Base-by-base conservation (phyloP, 1,284 basidiomycete genomes). In the Leucoagaricus sp. region DNA sequence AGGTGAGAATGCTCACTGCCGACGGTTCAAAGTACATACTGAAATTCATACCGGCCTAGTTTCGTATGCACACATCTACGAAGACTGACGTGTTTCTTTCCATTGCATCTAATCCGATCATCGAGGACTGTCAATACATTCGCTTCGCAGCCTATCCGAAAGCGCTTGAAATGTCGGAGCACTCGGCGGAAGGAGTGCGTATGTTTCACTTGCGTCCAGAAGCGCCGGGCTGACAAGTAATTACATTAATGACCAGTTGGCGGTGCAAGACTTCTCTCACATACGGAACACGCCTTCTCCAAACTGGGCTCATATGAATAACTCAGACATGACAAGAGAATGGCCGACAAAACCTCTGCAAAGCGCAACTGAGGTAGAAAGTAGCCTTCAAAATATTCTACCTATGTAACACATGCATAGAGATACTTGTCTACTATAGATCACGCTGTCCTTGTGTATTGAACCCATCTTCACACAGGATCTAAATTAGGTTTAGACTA, bases 211-310 rank as follows among this genome's bases (percentile, higher is more conserved):
- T 2, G 31, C 38, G 56, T 33, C 46, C 29, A 55, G 59, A 60
- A 33, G 12, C 31, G 31, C 31, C 31, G 17, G 15, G 13, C 36
- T 38, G 7, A 38, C 36, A 38, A 38, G 36, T n/a, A 9, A 10
- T n/a, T 4, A 52, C 15, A 75, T 69, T 61, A 70, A 71, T 45
- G 71, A 75, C 58, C 63, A 75, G 4, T 58, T 74, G 2, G 36
- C 26, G 25, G 82, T 92, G 6, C 88, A 89, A 65, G 91, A 94
- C 63, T 94, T 94, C 66, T 90, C 90, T 21, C 91, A 93, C 69
- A 88, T 93, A 57, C 77, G 85, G 34, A 64, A 78, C 2, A 83
- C 85, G 1, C 83, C 82, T 0, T 93, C 91, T 2, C 91, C 92
- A 7, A 83, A 94, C 67, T 94, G 63, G 52, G 62, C 61, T 6